Evolutionary conservation across 768 basidiomycete genomes (phyloP).

Genomic region (Kwoniella bestiolae): DNA sequence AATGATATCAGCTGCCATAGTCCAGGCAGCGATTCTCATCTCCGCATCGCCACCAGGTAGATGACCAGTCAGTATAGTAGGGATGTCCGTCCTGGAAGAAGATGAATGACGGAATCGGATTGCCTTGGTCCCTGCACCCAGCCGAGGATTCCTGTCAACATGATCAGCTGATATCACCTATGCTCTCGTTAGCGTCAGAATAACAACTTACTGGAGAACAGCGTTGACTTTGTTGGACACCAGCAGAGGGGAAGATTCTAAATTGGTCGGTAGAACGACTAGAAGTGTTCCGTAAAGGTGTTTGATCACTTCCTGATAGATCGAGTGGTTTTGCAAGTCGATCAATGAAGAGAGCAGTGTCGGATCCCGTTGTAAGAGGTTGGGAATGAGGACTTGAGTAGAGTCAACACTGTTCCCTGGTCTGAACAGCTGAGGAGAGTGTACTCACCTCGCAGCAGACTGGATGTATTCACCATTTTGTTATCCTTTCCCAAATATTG

Average conservation of each 20-base stretch:
- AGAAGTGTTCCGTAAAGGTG: neutral
- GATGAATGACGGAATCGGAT: neutral
- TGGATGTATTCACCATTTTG: neutral
- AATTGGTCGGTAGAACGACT: neutral
- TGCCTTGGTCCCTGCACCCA: neutral
- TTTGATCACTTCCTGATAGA: neutral
- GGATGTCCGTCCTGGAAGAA: neutral
- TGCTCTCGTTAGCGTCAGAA: neutral
- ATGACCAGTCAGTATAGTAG: neutral
- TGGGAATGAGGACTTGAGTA: neutral
- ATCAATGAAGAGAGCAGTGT: neutral
- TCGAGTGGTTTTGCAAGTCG: neutral
- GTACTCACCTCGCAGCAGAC: neutral
- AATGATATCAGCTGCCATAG: constrained; percentile 4
- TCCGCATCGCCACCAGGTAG: neutral
- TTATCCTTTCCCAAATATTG: no score
- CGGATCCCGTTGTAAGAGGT: neutral
- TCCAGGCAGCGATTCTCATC: neutral
- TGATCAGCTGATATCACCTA: no score
- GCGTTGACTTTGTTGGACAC: constrained; percentile 3
- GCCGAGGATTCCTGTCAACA: neutral
- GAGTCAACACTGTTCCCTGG: neutral
- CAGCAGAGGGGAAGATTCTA: neutral
- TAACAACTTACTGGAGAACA: constrained; percentile 6
- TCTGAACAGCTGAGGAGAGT: neutral